Base-by-base conservation (phyloP, 306 rosid species). In the Sesbania bispinosa region DNA sequence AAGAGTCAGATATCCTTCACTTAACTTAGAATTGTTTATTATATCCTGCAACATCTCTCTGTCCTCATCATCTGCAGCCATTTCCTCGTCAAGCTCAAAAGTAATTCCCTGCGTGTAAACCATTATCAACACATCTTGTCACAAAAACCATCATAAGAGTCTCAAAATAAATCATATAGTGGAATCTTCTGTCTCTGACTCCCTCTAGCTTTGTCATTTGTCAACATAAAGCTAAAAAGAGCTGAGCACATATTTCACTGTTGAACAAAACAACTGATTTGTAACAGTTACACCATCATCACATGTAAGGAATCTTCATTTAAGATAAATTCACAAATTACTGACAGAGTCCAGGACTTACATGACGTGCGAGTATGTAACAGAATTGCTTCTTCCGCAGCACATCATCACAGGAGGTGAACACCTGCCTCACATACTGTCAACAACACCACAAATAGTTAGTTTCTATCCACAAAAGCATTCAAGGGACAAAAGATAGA, bases 1-100 rank as follows among this genome's bases (percentile, higher is more conserved):
- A 78, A 95, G 99, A 65, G 95, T 79, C 42, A 95, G 88, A 88
- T 88, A 95, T 32, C 97, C 99, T 86, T 92, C 99, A 82, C 88
- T 95, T 80, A 95, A 62, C 74, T 86, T 95, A 19, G 85, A 36
- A 61, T 92, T 95, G 76, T 95, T 95, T 72, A 95, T 82, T 33
- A 95, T 86, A 1, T 95, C 99, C 77, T 95, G 99, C 81, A 85
- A 42, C 33, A 30, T 53, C 52, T 83, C 87, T 55, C 96, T 74
- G 24, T 92, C 99, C 20, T 85, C 93, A 4, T 95, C 99, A 45
- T 89, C 92, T 3, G 80, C 73, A 53, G 58, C 87, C 83, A 84
- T 67, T 72, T 88, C 93, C 36, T 95, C 99, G 15, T 88, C 97
- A 55, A 95, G 90, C 88, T 82, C 89, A 84, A 86, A 85, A 72